phyloP scores from a whole-genome alignment of 257 asterid species.

The Solanum sejunctum region DNA sequence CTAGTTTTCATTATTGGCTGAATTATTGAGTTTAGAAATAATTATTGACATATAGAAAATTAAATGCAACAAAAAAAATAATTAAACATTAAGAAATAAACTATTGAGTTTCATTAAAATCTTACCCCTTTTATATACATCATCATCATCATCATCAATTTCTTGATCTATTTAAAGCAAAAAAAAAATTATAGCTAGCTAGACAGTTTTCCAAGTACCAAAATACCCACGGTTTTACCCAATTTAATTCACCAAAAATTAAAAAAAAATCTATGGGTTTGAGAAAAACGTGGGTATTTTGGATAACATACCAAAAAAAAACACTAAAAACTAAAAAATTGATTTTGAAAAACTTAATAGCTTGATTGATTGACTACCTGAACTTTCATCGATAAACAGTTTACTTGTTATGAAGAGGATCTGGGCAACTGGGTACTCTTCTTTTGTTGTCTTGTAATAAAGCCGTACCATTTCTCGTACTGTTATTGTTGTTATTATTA shows the following conservation, averaged over 20 bases:
- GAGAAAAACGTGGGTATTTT: conserved; percentile 74
- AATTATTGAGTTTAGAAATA: not conserved
- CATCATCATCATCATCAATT: conserved; percentile 1
- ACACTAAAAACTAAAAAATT: not conserved
- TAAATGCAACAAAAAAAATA: not conserved
- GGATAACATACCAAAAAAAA: conserved; percentile 5
- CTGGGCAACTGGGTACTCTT: conserved; percentile 82
- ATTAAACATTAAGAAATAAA: not conserved
- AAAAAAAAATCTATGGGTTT: not conserved
- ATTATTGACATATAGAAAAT: not conserved
- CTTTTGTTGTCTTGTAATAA: conserved; percentile 44
- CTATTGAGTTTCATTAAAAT: not conserved
- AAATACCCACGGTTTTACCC: conserved; percentile 78
- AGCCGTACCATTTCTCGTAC: conserved; percentile 7
- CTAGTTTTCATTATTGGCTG: not conserved
- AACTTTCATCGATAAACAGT: not conserved
- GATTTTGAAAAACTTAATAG: not conserved
- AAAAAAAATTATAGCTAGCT: not conserved
- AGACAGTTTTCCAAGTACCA: conserved; percentile 25
- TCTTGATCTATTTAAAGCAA: conserved; percentile 7
- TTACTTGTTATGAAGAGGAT: conserved; percentile 75
- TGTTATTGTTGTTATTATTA: not conserved
- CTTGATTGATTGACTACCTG: not conserved
- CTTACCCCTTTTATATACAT: conserved; percentile 15
- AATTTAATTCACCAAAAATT: not conserved